Base-by-base conservation (phyloP, 164 flowering plant genomes). In the Echeveria elegans region DNA sequence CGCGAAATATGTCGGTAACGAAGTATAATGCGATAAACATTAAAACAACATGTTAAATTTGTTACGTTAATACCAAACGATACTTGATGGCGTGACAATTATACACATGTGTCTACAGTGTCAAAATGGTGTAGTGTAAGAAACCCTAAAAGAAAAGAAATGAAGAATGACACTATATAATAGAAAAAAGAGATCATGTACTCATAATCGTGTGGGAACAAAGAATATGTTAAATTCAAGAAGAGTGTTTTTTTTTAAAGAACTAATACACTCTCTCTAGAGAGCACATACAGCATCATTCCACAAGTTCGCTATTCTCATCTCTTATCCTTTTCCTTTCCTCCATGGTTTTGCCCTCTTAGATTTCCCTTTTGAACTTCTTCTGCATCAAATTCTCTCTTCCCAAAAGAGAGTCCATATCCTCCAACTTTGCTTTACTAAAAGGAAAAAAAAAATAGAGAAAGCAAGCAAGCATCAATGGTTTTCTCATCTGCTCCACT, bases 401-500 rank as follows among this genome's bases (percentile, higher is more conserved):
- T 75, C 58, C 73, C 70, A 66, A 72, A 75, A 74, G 73, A 71
- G 79, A 56, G 68, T 59, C 53, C 82, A 71, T 78, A 82, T 73
- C 81, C 79, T 70, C 61, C 61, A 28, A 28, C 32, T 56, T 56
- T 28, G 32, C 61, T 56, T 56, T 56, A 28, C 76, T 71, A 66
- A 77, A 64, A 75, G 76, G 68, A 41, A 68, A 66, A 66, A 63
- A 77, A 1, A 43, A 65, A 66, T 66, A 75, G 38, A 65, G 61
- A 66, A 61, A 66, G 34, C 41, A 40, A 21, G 32, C 11, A 23
- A 58, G 63, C 21, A 53, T 66, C 77, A 73, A 83, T 83, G 87
- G 82, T 78, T 70, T 83, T 79, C 79, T 75, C 84, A 43, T 83
- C 86, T 16, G 71, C 74, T 79, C 80, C 79, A 61, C 71, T 77